These are phyloP conservation scores for Fusarium sp. DNA, from an alignment of 2,329 filamentous ascomycete species.

Conservation along the genomic window DNA sequence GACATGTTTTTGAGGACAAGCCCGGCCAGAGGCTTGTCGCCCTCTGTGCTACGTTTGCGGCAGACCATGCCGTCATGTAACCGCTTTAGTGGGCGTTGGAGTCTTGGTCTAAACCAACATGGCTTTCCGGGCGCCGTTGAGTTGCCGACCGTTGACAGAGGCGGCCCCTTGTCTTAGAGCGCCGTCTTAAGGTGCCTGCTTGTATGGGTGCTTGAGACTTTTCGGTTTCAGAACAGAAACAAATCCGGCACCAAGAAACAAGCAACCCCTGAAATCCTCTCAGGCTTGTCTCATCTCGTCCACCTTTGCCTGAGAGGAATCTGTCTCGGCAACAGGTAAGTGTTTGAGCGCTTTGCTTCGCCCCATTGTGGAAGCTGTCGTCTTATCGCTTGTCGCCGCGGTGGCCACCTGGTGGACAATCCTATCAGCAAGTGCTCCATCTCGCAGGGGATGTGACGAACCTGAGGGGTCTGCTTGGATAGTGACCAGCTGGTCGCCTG, in stretches of 20 bases:
- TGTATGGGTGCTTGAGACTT: constrained; percentile 25
- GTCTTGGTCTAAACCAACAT: constrained; percentile 1
- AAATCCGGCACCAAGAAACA: constrained; percentile 30
- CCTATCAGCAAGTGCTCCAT: constrained; percentile 12
- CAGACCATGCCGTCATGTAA: constrained; percentile 7
- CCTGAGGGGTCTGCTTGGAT: constrained; percentile 38
- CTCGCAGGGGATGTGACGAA: constrained; percentile 38
- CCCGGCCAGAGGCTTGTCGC: not conserved
- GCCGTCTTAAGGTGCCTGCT: not conserved
- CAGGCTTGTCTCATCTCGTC: constrained; percentile 15
- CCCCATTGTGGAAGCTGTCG: constrained; percentile 26
- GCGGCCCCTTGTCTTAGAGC: not conserved
- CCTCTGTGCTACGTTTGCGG: constrained; percentile 22
- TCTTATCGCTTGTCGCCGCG: constrained; percentile 23
- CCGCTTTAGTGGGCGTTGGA: constrained; percentile 2
- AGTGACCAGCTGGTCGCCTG: not conserved
- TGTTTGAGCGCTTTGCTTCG: constrained; percentile 8
- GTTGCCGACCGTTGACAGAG: constrained; percentile 15
- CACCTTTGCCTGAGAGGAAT: constrained; percentile 16
- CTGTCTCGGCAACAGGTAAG: constrained; percentile 4
- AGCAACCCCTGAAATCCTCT: constrained; percentile 19
- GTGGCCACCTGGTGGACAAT: constrained; percentile 23
- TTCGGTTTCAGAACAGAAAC: constrained; percentile 41
- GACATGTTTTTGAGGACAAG: constrained; percentile 5
- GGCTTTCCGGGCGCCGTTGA: constrained; percentile 1